Conservation (phyloP, 2,329 filamentous ascomycete genomes). For the Ascosphaera apis region DNA sequence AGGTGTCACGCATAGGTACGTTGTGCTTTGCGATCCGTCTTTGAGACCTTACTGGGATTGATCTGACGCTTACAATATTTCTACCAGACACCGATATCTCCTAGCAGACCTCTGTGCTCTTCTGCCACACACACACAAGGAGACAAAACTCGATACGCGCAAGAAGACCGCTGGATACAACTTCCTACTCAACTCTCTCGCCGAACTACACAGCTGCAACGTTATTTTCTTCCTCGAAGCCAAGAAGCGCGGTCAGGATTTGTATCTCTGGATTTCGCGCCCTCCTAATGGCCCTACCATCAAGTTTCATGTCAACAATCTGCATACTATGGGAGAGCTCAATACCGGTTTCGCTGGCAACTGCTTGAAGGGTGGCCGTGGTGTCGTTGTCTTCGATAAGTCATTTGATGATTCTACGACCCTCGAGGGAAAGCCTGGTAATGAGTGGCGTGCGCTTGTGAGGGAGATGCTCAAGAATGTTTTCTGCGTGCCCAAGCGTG, state of each 20-base stretch:
- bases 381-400: constrained; percentile 75
- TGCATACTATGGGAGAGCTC: constrained; percentile 92
- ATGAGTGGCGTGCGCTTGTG: constrained; percentile 27
- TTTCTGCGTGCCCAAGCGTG: constrained; percentile 69
- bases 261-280: constrained; percentile 85
- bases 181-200: constrained; percentile 55
- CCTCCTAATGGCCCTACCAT: constrained; percentile 61
- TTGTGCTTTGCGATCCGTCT: background rate
- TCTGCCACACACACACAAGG: constrained; percentile 79
- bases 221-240: constrained; percentile 91
- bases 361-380: constrained; percentile 79
- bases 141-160: constrained; percentile 93
- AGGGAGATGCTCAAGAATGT: constrained; percentile 77
- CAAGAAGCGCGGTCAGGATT: constrained; percentile 64
- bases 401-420: constrained; percentile 65
- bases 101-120: constrained; percentile 72
- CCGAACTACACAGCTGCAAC: constrained; percentile 75
- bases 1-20: constrained; percentile 69
- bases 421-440: constrained; percentile 36
- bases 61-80: constrained; percentile 1
- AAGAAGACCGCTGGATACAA: constrained; percentile 38
- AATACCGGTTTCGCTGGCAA: constrained; percentile 70
- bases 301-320: constrained; percentile 30
- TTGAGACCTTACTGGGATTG: background rate
- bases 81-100: constrained; percentile 62